Evolutionary conservation across 1,284 basidiomycete species (phyloP).

Genomic region (Rhizoctonia solani): DNA sequence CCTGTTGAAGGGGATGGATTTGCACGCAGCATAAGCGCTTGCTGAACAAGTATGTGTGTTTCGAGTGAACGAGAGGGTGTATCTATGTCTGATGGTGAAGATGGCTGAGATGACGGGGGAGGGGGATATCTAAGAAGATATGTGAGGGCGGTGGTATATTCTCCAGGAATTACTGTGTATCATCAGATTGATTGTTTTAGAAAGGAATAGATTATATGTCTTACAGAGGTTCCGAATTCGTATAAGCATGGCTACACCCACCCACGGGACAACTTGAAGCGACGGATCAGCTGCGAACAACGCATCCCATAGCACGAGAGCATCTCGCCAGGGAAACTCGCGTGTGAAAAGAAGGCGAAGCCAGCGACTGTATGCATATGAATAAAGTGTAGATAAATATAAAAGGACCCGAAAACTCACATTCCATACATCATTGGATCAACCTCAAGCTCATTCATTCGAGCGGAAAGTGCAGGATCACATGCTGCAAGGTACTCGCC

Average conservation of each 20-base stretch:
- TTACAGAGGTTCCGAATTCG: conserved; percentile 84
- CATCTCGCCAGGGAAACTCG: conserved; percentile 76
- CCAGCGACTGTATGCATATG: conserved; percentile 69
- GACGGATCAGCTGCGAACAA: conserved; percentile 82
- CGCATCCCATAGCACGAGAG: conserved; percentile 87
- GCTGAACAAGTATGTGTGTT: conserved; percentile 71
- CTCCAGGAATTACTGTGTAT: conserved; percentile 72
- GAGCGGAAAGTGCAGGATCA: conserved; percentile 79
- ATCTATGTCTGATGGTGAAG: not conserved
- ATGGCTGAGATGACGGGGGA: conserved; percentile 36
- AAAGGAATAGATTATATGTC: not conserved
- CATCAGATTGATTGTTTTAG: not conserved
- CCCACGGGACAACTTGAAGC: conserved; percentile 72
- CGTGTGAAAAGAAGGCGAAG: conserved; percentile 86
- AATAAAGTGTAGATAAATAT: conserved; percentile 5
- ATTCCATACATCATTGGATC: conserved; percentile 96
- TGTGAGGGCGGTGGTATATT: conserved; percentile 84
- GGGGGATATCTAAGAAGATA: conserved; percentile 80
- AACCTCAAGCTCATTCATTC: conserved; percentile 75
- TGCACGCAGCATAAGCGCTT: conserved; percentile 78
- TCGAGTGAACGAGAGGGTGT: conserved; percentile 48
- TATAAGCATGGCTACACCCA: conserved; percentile 90
- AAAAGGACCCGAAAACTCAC: conserved; percentile 52
- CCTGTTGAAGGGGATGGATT: conserved; percentile 74
- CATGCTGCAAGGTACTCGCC: conserved; percentile 69